A percentile compares a stretch with the other conserved stretches of the same genome.
Evolutionary conservation across 805 yeast genomes (phyloP).

Genomic region (Cyberlindnera veronae): DNA sequence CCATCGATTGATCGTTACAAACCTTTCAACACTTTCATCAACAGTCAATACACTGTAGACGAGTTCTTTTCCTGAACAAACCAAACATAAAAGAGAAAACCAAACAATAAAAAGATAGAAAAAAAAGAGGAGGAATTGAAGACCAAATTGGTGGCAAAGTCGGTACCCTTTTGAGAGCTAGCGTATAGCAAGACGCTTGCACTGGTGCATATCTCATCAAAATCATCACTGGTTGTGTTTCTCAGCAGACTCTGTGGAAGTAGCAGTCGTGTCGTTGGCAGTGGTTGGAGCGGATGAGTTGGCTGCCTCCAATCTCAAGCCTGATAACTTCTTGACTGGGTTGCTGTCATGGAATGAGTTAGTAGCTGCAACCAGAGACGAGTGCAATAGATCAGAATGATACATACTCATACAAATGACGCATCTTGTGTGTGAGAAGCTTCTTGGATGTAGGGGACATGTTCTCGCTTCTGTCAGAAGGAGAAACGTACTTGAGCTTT

Average conservation of each 20-base stretch:
- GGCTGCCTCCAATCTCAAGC: conserved; percentile 25
- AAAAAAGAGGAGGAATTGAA: too few species aligned
- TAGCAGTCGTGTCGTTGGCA: not conserved
- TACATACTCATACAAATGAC: conserved; percentile 25
- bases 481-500: conserved; percentile 29
- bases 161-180: too few species aligned
- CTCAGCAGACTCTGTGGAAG: not conserved
- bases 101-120: too few species aligned
- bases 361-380: not conserved
- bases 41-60: too few species aligned
- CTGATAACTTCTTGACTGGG: conserved; percentile 27
- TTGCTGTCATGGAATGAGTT: conserved; percentile 15
- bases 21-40: too few species aligned
- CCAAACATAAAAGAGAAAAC: too few species aligned
- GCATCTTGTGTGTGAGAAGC: conserved; percentile 27
- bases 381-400: not conserved
- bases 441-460: conserved; percentile 30
- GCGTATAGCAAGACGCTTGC: too few species aligned
- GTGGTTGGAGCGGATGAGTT: conserved; percentile 4
- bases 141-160: too few species aligned
- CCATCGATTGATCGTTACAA: too few species aligned
- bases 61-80: too few species aligned
- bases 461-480: conserved; percentile 29
- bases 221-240: not conserved
- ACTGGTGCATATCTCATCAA: too few species aligned